These are phyloP conservation scores for Backusella sp. DNA, from an alignment of 192 early-diverging fungal genomes.

Conservation along the genomic window DNA sequence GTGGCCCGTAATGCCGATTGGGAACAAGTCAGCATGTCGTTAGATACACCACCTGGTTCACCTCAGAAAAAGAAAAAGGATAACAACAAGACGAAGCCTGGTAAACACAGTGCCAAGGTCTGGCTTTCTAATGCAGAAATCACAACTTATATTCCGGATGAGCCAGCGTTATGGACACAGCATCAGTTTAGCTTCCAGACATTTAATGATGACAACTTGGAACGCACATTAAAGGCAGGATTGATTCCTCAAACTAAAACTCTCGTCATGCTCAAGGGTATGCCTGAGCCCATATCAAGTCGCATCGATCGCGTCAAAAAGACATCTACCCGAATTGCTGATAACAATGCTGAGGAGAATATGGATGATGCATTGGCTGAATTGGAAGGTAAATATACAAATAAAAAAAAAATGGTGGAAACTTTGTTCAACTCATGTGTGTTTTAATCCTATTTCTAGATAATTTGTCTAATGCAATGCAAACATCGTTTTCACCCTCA, in stretches of 20 bases:
- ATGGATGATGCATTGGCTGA: constrained; percentile 38
- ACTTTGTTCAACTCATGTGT: neutral
- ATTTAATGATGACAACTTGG: constrained; percentile 36
- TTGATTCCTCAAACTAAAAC: constrained; percentile 39
- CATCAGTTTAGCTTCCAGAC: constrained; percentile 53
- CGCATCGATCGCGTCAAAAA: constrained; percentile 26
- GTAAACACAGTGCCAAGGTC: neutral
- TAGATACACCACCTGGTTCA: constrained; percentile 13
- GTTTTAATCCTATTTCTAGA: constrained; percentile 21
- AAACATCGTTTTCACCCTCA: constrained; percentile 34
- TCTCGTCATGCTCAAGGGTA: constrained; percentile 44
- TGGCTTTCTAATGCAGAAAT: constrained; percentile 57
- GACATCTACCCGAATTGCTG: constrained; percentile 33
- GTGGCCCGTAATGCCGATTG: constrained; percentile 46
- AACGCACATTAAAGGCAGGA: constrained; percentile 34
- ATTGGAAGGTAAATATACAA: constrained; percentile 30
- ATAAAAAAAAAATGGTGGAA: neutral
- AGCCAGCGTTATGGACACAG: constrained; percentile 45
- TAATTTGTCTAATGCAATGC: constrained; percentile 41
- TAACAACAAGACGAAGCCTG: neutral
- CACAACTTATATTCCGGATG: constrained; percentile 47
- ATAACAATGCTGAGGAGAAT: constrained; percentile 24
- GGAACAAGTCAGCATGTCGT: constrained; percentile 39
- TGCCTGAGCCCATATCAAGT: constrained; percentile 43
- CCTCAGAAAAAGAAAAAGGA: neutral